A percentile compares a stretch with the other conserved stretches of the same genome.
These are phyloP conservation scores for Thielaviopsis punctulata DNA, from an alignment of 2,329 filamentous ascomycete genomes.

Conservation along the genomic window DNA sequence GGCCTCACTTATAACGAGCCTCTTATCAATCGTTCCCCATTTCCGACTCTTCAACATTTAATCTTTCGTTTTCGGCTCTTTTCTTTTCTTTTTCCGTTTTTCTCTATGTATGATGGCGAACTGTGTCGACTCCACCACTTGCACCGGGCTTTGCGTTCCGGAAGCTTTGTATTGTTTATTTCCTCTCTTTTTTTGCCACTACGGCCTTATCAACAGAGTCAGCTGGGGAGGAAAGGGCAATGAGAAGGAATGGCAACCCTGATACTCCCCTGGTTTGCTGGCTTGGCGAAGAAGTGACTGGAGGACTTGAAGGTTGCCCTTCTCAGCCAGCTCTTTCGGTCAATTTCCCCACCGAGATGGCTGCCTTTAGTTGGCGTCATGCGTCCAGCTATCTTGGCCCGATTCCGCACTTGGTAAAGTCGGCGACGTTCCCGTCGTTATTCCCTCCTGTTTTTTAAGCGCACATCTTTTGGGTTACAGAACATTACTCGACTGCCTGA, in stretches of 20 bases:
- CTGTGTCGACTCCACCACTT: not conserved
- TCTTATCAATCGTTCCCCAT: not conserved
- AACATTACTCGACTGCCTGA: conserved; percentile 1
- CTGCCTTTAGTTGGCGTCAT: no score
- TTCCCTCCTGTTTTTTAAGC: not conserved
- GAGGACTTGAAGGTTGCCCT: no score
- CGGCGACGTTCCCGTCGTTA: not conserved
- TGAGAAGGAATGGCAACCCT: not conserved
- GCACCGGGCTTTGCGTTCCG: not conserved
- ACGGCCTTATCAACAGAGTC: not conserved
- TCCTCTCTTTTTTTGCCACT: not conserved
- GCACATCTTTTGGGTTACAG: conserved; percentile 4
- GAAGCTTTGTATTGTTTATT: not conserved
- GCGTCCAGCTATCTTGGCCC: no score
- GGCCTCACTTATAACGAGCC: not conserved
- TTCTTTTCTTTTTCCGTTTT: not conserved
- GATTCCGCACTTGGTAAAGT: not conserved
- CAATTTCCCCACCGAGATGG: no score
- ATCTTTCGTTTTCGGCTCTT: not conserved
- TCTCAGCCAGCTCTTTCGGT: no score
- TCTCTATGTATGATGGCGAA: not conserved
- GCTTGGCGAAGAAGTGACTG: no score
- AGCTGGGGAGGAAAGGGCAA: not conserved
- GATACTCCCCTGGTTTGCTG: not conserved
- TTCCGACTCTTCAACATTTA: not conserved